A percentile compares a stretch with the other conserved stretches of the same genome.
Conservation (phyloP, 2,329 filamentous ascomycete genomes). For the Fusarium transvaalense region DNA sequence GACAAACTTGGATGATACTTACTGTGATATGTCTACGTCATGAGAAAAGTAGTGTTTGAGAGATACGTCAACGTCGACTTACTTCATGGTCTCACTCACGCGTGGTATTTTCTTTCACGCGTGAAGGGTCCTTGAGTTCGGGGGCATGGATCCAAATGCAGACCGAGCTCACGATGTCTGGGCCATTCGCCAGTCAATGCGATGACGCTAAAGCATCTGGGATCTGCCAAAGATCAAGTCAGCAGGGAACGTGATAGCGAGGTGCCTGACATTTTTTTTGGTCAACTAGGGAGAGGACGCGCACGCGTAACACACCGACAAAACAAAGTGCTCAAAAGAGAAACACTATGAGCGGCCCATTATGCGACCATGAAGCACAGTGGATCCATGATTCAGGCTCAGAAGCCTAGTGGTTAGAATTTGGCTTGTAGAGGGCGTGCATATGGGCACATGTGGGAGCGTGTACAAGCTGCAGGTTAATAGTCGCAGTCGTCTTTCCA, state of each 20-base stretch:
- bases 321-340: conserved; percentile 48
- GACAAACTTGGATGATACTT: not conserved
- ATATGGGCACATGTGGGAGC: conserved; percentile 42
- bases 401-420: conserved; percentile 45
- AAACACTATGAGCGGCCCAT: conserved; percentile 50
- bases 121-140: conserved; percentile 31
- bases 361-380: conserved; percentile 54
- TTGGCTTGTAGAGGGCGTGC: conserved; percentile 34
- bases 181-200: conserved; percentile 34
- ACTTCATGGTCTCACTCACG: not conserved
- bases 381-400: conserved; percentile 50
- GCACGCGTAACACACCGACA: conserved; percentile 55
- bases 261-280: conserved; percentile 34
- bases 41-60: not conserved
- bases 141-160: conserved; percentile 44
- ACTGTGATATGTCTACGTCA: not conserved
- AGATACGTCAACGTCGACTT: not conserved
- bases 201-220: conserved; percentile 42
- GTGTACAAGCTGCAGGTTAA: conserved; percentile 33
- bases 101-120: conserved; percentile 28
- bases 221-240: conserved; percentile 41
- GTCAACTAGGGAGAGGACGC: conserved; percentile 43
- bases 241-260: conserved; percentile 36
- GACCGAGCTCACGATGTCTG: conserved; percentile 42
- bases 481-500: conserved; percentile 41